These are phyloP conservation scores for Mollisia scopiformis DNA, from an alignment of 2,329 filamentous ascomycete species.

Conservation along the genomic window DNA sequence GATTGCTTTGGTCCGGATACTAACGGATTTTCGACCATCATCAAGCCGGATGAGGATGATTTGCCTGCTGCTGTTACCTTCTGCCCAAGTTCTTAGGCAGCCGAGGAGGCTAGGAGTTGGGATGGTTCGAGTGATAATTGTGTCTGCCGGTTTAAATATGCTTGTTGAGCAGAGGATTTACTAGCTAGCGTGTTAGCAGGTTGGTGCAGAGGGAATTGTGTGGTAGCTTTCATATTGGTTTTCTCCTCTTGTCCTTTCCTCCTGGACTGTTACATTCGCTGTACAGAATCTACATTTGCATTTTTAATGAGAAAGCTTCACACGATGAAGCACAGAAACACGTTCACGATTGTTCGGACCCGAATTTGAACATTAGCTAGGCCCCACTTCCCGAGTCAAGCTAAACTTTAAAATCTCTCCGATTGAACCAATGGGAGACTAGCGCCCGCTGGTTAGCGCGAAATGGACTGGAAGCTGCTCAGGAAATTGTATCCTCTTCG, in stretches of 20 bases:
- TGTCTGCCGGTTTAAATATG: too few relatives aligned
- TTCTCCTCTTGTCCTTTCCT: too few relatives aligned
- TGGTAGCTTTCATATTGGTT: too few relatives aligned
- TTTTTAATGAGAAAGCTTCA: too few relatives aligned
- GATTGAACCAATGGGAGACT: background rate
- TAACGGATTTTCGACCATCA: conserved; percentile 22
- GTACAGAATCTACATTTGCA: too few relatives aligned
- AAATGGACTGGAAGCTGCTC: background rate
- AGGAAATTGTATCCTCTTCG: background rate
- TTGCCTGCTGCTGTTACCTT: background rate
- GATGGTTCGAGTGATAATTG: too few relatives aligned
- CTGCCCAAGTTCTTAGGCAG: background rate
- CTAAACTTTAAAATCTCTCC: background rate
- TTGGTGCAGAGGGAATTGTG: too few relatives aligned
- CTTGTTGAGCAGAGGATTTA: too few relatives aligned
- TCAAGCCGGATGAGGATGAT: conserved; percentile 15
- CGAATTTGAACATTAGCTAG: background rate
- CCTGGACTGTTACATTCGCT: too few relatives aligned
- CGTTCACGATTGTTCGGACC: background rate
- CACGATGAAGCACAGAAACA: too few relatives aligned
- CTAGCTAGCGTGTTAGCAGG: too few relatives aligned
- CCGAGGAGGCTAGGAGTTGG: background rate
- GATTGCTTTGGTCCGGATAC: conserved; percentile 9
- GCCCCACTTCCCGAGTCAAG: background rate
- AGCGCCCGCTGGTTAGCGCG: background rate